Evolutionary conservation across 768 basidiomycete species (phyloP), one percentile per base, ranked within the genome.

Genomic region (Fistulinella prunicolor): DNA sequence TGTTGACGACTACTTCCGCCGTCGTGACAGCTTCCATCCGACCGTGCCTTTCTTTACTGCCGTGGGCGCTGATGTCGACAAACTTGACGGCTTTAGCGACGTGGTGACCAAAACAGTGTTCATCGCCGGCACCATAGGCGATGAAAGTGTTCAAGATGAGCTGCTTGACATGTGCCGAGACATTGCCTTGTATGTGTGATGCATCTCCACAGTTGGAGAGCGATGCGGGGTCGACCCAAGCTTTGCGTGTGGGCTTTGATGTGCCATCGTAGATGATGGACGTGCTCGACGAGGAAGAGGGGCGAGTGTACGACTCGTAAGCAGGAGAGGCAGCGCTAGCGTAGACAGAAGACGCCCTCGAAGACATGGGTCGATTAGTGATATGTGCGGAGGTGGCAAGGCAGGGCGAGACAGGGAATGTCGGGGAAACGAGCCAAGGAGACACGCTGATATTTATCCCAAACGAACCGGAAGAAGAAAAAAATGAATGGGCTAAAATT

Each of bases 111-210:
- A 87, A 87, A 44, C 73, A 77, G 16, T 81, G 78, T 46, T 75
- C 73, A 45, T 74, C 73, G 13, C 84, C 85, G 17, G 86, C 82
- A n/a, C 86, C 86, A 52, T 87, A 89, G 19, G 78, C 73, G 49
- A 77, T 77, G 63, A 81, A 82, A 0, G 82, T 83, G 65, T 86
- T 86, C 53, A 79, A 72, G 47, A 76, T 80, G 47, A 88, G 73
- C 51, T 82, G 83, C 56, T 87, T 87, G 46, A 84, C 75, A 54
- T 73, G 77, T 55, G 73, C 67, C 1, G 83, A 75, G 5, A 77
- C 82, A 55, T 84, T 86, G 5, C 86, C 86, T n/a, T 68, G 63
- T 57, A 86, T 81, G 23, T 71, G 61, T 19, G 80, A 75, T 26
- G 76, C 70, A 56, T 84, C 78, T 29, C 75, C 78, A 58, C 75